Percentiles rank a stretch among this genome's conserved stretches.
Evolutionary conservation across 148 eudicot genomes (phyloP).

Genomic region (Fagopyrum tataricum): DNA sequence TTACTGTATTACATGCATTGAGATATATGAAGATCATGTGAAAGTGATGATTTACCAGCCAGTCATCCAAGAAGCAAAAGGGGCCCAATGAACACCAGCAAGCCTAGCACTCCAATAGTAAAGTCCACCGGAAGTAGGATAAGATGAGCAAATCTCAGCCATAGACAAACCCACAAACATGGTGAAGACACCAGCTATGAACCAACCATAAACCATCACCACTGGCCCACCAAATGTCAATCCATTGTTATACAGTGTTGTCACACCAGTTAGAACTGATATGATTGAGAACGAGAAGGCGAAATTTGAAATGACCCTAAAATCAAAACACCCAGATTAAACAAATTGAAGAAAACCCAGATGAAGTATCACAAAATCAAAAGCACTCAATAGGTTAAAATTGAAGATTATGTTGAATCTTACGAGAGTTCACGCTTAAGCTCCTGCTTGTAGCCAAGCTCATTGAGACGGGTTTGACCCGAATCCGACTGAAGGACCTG

Average conservation of each 20-base stretch:
- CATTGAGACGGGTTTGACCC: constrained; percentile 52
- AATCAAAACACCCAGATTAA: background rate
- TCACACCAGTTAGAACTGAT: constrained; percentile 81
- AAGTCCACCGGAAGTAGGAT: constrained; percentile 89
- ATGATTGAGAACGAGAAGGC: constrained; percentile 81
- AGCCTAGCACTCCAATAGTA: constrained; percentile 95
- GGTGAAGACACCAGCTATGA: constrained; percentile 68
- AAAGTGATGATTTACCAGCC: constrained; percentile 51
- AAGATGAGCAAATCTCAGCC: constrained; percentile 94
- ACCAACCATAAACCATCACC: constrained; percentile 71
- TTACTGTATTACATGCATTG: too few species aligned
- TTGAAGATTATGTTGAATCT: constrained; percentile 3
- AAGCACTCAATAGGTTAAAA: background rate
- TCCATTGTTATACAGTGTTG: constrained; percentile 64
- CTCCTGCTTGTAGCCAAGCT: constrained; percentile 85
- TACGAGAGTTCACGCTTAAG: constrained; percentile 93
- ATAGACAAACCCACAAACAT: constrained; percentile 76
- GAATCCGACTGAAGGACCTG: constrained; percentile 23
- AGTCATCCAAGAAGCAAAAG: constrained; percentile 90
- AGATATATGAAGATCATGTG: background rate
- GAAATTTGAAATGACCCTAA: constrained; percentile 75
- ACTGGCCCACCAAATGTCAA: constrained; percentile 69
- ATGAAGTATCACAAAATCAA: background rate
- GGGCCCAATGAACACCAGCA: constrained; percentile 85
- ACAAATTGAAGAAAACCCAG: background rate